Conservation (phyloP, 148 eudicot species). For the Agrostemma githago region DNA sequence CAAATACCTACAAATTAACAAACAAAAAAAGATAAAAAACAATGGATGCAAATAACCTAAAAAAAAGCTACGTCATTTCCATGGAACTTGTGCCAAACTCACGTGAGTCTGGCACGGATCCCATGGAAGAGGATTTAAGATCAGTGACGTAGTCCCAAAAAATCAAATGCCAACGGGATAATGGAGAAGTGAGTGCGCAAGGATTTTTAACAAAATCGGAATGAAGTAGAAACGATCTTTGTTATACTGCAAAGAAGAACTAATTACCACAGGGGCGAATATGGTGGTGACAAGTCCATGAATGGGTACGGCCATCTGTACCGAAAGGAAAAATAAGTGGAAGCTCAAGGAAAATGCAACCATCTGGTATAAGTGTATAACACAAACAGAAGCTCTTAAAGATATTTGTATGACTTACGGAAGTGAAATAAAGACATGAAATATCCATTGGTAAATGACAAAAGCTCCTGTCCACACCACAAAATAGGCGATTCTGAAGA, state of each 20-base stretch:
- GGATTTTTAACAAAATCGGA: neutral
- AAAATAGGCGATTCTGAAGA: slow-evolving; percentile 76
- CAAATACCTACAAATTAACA: slow-evolving; percentile 44
- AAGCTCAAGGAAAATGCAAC: neutral
- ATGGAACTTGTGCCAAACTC: neutral
- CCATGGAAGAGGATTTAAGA: neutral
- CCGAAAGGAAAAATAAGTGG: slow-evolving; percentile 14
- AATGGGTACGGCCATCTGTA: slow-evolving; percentile 90
- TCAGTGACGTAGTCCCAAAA: neutral
- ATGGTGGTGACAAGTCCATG: slow-evolving; percentile 69
- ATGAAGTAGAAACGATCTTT: neutral
- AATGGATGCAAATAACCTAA: neutral
- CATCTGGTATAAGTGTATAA: neutral
- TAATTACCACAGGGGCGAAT: slow-evolving; percentile 74
- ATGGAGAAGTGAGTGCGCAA: neutral
- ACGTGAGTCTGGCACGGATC: neutral
- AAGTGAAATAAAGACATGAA: slow-evolving; percentile 55
- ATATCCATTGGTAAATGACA: slow-evolving; percentile 79
- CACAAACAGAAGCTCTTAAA: neutral
- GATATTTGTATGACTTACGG: slow-evolving; percentile 35
- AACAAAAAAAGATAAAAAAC: neutral
- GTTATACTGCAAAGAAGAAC: neutral
- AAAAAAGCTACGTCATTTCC: neutral
- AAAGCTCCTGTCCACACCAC: slow-evolving; percentile 54
- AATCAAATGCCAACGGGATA: neutral